phyloP scores from a whole-genome alignment of 768 basidiomycete species.

The Porphyrellus cyaneotinctus region DNA sequence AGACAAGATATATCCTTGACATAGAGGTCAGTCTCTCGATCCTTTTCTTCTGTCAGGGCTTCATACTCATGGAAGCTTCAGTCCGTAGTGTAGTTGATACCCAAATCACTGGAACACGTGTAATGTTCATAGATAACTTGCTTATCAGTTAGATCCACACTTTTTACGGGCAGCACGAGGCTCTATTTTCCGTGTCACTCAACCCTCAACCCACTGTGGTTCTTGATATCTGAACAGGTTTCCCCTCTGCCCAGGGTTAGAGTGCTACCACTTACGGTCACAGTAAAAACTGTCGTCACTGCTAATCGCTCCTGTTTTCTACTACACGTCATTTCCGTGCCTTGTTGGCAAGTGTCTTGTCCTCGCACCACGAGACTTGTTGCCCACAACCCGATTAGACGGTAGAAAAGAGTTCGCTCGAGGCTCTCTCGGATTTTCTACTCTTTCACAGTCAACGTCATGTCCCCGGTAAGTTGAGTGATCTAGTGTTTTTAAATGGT shows the following conservation, averaged over 20 bases:
- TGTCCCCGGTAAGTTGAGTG: slow-evolving; percentile 30
- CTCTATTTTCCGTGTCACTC: slow-evolving; percentile 1
- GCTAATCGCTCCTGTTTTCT: slow-evolving; percentile 3
- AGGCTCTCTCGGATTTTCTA: slow-evolving; percentile 1
- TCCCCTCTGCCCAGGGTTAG: slow-evolving; percentile 32
- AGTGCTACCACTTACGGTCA: slow-evolving; percentile 1
- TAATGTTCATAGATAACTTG: not conserved
- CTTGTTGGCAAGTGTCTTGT: slow-evolving; percentile 12
- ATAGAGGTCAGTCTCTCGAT: slow-evolving; percentile 7
- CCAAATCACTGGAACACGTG: not conserved
- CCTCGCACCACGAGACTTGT: slow-evolving; percentile 13
- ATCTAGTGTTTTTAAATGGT: not conserved
- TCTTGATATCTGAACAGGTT: slow-evolving; percentile 6
- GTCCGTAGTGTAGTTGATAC: not conserved
- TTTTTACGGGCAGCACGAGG: slow-evolving; percentile 11
- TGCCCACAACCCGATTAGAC: slow-evolving; percentile 31
- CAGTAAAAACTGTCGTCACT: slow-evolving; percentile 3
- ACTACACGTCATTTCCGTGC: slow-evolving; percentile 11
- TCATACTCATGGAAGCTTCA: slow-evolving; percentile 3
- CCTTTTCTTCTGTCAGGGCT: not conserved
- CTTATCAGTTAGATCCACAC: not conserved
- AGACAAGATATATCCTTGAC: not conserved
- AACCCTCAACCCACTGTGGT: slow-evolving; percentile 29
- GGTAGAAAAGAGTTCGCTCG: slow-evolving; percentile 27
- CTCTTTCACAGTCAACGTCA: slow-evolving; percentile 9